Evolutionary conservation across 345 rosid species (phyloP).

Genomic region (Combretum micranthum): DNA sequence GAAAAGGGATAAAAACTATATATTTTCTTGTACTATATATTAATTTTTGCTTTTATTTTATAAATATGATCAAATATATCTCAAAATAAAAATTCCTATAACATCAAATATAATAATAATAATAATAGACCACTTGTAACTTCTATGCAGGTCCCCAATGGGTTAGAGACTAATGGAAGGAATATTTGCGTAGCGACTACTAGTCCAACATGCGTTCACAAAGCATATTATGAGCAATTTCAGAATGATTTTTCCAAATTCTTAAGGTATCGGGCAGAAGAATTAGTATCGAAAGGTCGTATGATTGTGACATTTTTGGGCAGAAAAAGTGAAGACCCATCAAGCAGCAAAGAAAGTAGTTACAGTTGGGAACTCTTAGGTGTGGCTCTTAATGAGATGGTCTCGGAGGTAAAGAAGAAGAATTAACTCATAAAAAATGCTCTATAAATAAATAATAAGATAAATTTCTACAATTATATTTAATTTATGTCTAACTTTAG

Average conservation of each 20-base stretch:
- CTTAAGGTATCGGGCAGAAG: slow-evolving; percentile 35
- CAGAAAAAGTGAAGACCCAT: slow-evolving; percentile 32
- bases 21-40: no score
- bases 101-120: no score
- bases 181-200: slow-evolving; percentile 39
- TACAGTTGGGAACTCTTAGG: slow-evolving; percentile 45
- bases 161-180: slow-evolving; percentile 28
- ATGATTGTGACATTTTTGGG: slow-evolving; percentile 49
- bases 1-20: no score
- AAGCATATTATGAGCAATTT: slow-evolving; percentile 42
- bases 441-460: no score
- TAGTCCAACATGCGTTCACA: slow-evolving; percentile 26
- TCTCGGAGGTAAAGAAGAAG: slow-evolving; percentile 23
- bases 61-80: no score
- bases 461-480: no score
- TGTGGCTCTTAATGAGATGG: slow-evolving; percentile 33
- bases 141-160: slow-evolving; percentile 36
- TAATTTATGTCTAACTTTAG: no score
- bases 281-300: slow-evolving; percentile 33
- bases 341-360: slow-evolving; percentile 33
- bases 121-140: no score
- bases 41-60: no score
- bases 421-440: no score
- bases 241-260: slow-evolving; percentile 32
- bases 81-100: no score